Percentiles rank a stretch among this genome's conserved stretches.
These are phyloP conservation scores for Penicillium goetzii DNA, from an alignment of 495 filamentous ascomycete species.

Conservation along the genomic window DNA sequence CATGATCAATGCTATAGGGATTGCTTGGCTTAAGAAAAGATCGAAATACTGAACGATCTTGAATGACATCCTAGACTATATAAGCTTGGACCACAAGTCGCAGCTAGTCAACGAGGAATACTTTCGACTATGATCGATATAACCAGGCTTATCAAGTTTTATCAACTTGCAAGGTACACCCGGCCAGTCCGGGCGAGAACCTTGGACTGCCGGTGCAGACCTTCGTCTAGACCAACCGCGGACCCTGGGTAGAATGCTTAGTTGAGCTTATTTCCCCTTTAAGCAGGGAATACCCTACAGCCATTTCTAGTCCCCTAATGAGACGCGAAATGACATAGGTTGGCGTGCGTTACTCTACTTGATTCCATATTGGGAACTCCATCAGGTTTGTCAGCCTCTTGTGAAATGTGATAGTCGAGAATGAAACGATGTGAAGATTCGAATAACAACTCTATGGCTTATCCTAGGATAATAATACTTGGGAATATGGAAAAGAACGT, in stretches of 20 bases:
- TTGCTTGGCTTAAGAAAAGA: not conserved
- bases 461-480: not conserved
- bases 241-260: constrained; percentile 2
- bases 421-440: not conserved
- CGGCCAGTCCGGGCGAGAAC: constrained; percentile 6
- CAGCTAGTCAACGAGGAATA: no score
- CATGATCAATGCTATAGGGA: not conserved
- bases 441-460: not conserved
- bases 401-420: not conserved
- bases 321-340: no score
- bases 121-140: no score
- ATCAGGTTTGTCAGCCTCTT: no score
- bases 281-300: not conserved
- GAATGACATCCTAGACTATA: not conserved
- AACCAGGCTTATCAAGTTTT: not conserved
- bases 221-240: constrained; percentile 17
- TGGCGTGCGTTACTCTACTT: no score
- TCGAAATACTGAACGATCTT: not conserved
- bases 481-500: not conserved
- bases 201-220: constrained; percentile 6
- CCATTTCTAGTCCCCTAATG: no score
- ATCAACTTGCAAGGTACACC: not conserved
- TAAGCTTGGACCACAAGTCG: not conserved
- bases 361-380: not conserved
- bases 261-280: not conserved